These are phyloP conservation scores for Anisodus acutangulus DNA, from an alignment of 257 asterid species.

Conservation along the genomic window DNA sequence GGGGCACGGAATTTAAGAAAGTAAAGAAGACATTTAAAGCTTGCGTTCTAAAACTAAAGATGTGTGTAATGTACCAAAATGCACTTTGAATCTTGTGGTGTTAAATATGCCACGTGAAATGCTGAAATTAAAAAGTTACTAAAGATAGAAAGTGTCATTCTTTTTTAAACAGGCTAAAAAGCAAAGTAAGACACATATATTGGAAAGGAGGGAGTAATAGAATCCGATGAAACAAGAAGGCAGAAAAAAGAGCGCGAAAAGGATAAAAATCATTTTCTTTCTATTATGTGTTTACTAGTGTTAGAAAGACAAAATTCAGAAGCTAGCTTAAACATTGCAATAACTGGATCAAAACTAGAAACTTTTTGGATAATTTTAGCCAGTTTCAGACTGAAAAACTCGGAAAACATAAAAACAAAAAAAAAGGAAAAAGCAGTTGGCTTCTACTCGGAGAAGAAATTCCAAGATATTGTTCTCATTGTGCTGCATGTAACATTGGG, in stretches of 20 bases:
- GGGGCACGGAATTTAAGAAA: too few species aligned
- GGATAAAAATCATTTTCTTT: not conserved
- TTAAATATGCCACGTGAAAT: too few species aligned
- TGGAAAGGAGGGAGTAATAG: not conserved
- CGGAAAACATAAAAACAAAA: not conserved
- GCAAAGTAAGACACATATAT: too few species aligned
- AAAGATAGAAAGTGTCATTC: too few species aligned
- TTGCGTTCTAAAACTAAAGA: too few species aligned
- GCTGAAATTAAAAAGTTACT: too few species aligned
- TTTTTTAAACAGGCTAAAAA: too few species aligned
- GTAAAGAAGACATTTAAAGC: too few species aligned
- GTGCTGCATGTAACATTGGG: not conserved
- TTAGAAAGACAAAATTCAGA: slow-evolving; percentile 13
- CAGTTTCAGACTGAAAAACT: not conserved
- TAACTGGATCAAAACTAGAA: not conserved
- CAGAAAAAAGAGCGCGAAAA: not conserved
- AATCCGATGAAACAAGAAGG: slow-evolving; percentile 3
- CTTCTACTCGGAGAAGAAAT: slow-evolving; percentile 22
- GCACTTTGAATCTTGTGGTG: too few species aligned
- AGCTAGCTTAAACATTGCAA: not conserved
- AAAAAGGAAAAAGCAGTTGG: not conserved
- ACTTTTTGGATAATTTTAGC: not conserved
- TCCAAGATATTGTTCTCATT: slow-evolving; percentile 11
- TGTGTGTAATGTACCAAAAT: too few species aligned
- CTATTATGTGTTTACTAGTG: not conserved